These are phyloP conservation scores for Pittosporum tobira DNA, from an alignment of 129 eudicot species.

Conservation along the genomic window DNA sequence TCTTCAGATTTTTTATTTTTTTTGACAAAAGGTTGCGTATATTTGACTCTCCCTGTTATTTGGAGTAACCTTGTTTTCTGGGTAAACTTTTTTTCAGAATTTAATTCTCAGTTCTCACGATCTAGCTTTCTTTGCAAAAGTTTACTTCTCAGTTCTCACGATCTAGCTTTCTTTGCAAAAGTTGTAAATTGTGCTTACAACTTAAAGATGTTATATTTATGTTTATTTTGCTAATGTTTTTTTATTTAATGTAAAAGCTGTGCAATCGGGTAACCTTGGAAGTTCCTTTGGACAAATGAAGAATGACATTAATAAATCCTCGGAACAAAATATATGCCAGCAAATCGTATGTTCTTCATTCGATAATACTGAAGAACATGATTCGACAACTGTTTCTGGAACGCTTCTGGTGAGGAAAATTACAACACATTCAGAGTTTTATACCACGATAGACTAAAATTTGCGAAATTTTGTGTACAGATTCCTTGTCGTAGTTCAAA, in stretches of 20 bases:
- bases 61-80: no score
- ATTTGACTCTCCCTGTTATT: no score
- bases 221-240: not conserved
- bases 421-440: not conserved
- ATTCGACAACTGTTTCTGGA: conserved; percentile 31
- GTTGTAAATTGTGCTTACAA: no score
- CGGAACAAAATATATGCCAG: conserved; percentile 14
- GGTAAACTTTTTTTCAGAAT: no score
- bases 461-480: conserved; percentile 18
- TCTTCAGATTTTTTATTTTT: no score
- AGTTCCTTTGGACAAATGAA: not conserved
- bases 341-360: conserved; percentile 9
- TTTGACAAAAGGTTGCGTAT: no score
- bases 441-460: not conserved
- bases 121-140: no score
- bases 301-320: not conserved
- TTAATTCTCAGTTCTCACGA: no score
- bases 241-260: conserved; percentile 3
- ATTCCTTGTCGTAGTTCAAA: conserved; percentile 56
- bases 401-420: conserved; percentile 54
- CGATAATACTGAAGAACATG: conserved; percentile 14
- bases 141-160: no score
- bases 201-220: not conserved
- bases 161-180: no score
- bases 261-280: conserved; percentile 19